Percentiles rank a stretch among this genome's conserved stretches.
Evolutionary conservation across 2,329 filamentous ascomycete genomes (phyloP).

Genomic region (Exophiala viscosa): DNA sequence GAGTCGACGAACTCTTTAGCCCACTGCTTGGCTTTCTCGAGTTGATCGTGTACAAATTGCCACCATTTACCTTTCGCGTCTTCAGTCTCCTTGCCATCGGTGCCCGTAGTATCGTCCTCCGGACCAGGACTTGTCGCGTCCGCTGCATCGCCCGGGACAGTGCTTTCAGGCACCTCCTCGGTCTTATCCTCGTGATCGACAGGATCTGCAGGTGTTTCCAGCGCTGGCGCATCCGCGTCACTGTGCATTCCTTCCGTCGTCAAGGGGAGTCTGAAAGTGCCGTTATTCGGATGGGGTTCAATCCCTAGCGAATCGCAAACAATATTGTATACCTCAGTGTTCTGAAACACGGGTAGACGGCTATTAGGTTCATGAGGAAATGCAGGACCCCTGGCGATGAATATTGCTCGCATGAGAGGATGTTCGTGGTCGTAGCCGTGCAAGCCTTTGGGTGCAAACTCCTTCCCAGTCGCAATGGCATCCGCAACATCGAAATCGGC

Average conservation of each 20-base stretch:
- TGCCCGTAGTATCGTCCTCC: not conserved
- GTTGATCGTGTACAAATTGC: conserved; percentile 25
- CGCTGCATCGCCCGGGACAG: too few relatives aligned
- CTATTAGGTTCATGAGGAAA: conserved; percentile 84
- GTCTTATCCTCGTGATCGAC: conserved; percentile 7
- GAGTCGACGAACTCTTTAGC: conserved; percentile 27
- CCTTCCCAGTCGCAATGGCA: conserved; percentile 58
- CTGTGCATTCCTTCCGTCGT: conserved; percentile 44
- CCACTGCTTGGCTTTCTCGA: conserved; percentile 30
- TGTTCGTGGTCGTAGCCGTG: conserved; percentile 96
- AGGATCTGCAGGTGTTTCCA: conserved; percentile 19
- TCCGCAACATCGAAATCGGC: conserved; percentile 72
- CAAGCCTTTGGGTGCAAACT: conserved; percentile 77
- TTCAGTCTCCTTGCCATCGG: not conserved
- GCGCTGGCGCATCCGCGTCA: conserved; percentile 34
- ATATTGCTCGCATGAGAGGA: conserved; percentile 93
- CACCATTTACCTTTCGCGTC: conserved; percentile 23
- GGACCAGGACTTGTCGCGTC: not conserved
- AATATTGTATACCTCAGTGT: conserved; percentile 92
- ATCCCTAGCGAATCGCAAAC: conserved; percentile 83
- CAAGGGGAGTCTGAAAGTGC: conserved; percentile 62
- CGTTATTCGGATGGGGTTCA: conserved; percentile 74
- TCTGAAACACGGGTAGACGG: conserved; percentile 78
- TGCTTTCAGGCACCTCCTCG: not conserved
- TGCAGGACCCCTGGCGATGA: conserved; percentile 84